Percentiles rank a stretch among this genome's conserved stretches.
Conservation (phyloP, 257 asterid species). For the Echites panduratus region DNA sequence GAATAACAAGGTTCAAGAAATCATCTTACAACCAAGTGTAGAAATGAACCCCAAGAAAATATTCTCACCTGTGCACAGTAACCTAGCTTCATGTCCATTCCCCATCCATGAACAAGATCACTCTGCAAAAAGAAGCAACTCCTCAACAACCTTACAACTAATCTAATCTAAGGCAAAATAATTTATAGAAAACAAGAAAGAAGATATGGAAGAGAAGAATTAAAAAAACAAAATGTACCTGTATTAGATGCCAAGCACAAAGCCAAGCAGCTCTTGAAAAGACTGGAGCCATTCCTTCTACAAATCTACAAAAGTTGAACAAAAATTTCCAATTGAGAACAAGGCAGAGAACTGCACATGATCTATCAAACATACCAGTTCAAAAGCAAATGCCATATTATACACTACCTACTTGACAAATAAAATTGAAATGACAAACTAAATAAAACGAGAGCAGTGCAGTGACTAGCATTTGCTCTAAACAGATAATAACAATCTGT, state of each 20-base stretch:
- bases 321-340: constrained; percentile 8
- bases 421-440: background rate
- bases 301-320: constrained; percentile 55
- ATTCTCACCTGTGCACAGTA: constrained; percentile 85
- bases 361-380: background rate
- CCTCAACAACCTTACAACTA: constrained; percentile 10
- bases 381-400: background rate
- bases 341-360: background rate
- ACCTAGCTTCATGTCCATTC: constrained; percentile 97
- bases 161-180: constrained; percentile 7
- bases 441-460: background rate
- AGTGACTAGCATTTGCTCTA: background rate
- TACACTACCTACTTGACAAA: background rate
- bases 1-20: background rate
- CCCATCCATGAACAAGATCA: constrained; percentile 99
- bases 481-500: background rate
- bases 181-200: background rate
- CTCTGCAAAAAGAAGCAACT: constrained; percentile 43
- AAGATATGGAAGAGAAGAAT: too few relatives aligned
- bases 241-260: constrained; percentile 99
- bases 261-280: constrained; percentile 95
- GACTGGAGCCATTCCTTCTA: constrained; percentile 99
- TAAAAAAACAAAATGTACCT: constrained; percentile 28
- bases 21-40: background rate
- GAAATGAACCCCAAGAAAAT: background rate